These are phyloP conservation scores for Coemansia sp. DNA, from an alignment of 192 early-diverging fungal species.

Conservation along the genomic window DNA sequence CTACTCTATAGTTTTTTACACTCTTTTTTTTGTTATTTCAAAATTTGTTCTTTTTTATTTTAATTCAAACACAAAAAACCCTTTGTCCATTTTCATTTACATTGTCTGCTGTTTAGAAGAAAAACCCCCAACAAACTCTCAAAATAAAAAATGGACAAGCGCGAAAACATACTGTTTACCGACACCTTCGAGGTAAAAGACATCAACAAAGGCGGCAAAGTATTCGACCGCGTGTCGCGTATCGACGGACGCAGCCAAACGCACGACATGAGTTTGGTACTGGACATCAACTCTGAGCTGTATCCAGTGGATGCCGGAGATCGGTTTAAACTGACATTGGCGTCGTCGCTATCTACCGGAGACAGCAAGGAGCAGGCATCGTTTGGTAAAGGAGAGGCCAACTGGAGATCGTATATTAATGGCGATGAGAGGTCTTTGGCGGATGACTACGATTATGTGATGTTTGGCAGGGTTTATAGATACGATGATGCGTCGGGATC, in stretches of 20 bases:
- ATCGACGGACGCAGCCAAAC: conserved; percentile 79
- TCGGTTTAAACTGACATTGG: conserved; percentile 80
- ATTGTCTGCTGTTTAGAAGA: conserved; percentile 6
- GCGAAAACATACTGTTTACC: conserved; percentile 80
- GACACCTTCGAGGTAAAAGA: conserved; percentile 90
- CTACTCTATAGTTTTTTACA: background rate
- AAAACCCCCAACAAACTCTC: background rate
- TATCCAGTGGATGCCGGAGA: conserved; percentile 85
- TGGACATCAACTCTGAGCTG: conserved; percentile 95
- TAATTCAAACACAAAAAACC: background rate
- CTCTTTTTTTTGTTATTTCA: background rate
- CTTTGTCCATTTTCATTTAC: background rate
- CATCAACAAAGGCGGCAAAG: conserved; percentile 85
- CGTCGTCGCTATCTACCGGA: conserved; percentile 72
- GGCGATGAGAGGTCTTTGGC: conserved; percentile 72
- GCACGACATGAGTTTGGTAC: conserved; percentile 83
- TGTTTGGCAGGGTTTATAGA: conserved; percentile 96
- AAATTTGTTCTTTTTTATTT: conserved; percentile 1
- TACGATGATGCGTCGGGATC: conserved; percentile 80
- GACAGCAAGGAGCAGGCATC: conserved; percentile 28
- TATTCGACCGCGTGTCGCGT: conserved; percentile 94
- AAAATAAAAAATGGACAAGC: conserved; percentile 54
- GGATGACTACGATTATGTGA: conserved; percentile 98
- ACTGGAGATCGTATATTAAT: conserved; percentile 55
- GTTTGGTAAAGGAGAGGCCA: conserved; percentile 55